phyloP scores from a whole-genome alignment of 2,329 filamentous ascomycete species.

The Cercospora zeina region DNA sequence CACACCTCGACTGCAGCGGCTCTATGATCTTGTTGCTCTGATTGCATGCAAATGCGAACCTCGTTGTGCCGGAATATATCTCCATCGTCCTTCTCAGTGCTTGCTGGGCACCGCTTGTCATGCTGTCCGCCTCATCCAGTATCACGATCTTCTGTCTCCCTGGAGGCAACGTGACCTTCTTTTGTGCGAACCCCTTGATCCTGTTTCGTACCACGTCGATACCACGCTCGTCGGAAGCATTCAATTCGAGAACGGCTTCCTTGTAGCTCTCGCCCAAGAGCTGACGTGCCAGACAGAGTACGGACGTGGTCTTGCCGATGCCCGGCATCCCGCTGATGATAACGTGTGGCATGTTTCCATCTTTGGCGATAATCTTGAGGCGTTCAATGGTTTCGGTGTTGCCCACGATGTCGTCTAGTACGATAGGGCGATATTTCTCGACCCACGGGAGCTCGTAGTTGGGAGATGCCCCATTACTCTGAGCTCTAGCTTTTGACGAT shows the following conservation, averaged over 20 bases:
- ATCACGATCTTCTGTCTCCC: conserved; percentile 96
- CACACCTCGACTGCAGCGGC: conserved; percentile 94
- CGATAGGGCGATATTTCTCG: conserved; percentile 94
- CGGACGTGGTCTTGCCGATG: conserved; percentile 96
- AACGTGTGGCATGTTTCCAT: conserved; percentile 98
- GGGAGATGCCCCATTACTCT: conserved; percentile 43
- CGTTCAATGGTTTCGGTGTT: conserved; percentile 98
- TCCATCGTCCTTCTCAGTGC: conserved; percentile 96
- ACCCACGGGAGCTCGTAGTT: conserved; percentile 87
- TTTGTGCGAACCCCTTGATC: conserved; percentile 98
- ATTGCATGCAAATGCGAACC: conserved; percentile 98
- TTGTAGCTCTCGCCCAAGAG: conserved; percentile 92
- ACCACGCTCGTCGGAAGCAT: conserved; percentile 92
- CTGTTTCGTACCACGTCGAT: conserved; percentile 97
- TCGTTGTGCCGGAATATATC: conserved; percentile 93
- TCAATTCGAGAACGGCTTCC: conserved; percentile 93
- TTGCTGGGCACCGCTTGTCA: conserved; percentile 96
- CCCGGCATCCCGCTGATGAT: conserved; percentile 99
- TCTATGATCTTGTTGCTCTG: conserved; percentile 99
- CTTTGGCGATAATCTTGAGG: conserved; percentile 95
- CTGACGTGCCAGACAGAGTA: conserved; percentile 88
- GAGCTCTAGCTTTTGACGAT: conserved; percentile 51
- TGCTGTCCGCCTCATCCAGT: conserved; percentile 92
- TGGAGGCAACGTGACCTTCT: conserved; percentile 90
- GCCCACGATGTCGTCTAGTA: conserved; percentile 94